Percentiles rank a stretch among this genome's conserved stretches.
Conservation (phyloP, 345 rosid species). For the Hibiscus mutabilis region DNA sequence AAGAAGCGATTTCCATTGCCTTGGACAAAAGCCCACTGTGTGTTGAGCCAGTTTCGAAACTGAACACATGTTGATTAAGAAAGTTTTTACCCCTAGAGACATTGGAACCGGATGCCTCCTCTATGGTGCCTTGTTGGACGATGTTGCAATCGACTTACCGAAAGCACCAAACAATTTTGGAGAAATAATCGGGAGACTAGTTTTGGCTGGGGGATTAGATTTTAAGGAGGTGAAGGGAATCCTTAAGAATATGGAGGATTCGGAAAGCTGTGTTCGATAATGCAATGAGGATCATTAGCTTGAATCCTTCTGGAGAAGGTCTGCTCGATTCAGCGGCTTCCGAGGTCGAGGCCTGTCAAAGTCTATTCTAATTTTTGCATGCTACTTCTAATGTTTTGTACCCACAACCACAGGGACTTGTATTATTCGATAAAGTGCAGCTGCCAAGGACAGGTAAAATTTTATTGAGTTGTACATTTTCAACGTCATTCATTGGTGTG, state of each 20-base stretch:
- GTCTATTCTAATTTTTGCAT: constrained; percentile 30
- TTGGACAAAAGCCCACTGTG: neutral
- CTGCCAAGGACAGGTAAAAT: constrained; percentile 24
- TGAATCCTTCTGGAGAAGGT: constrained; percentile 29
- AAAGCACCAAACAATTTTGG: neutral
- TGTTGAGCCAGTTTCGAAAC: neutral
- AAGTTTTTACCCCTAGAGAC: neutral
- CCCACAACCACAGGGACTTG: neutral
- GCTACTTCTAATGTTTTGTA: neutral
- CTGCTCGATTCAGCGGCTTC: constrained; percentile 43
- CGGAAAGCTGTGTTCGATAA: constrained; percentile 54
- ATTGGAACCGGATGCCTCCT: neutral
- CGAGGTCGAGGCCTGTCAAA: constrained; percentile 51
- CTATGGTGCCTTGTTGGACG: neutral
- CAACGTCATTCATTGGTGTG: constrained; percentile 25
- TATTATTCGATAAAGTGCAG: constrained; percentile 30
- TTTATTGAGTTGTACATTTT: constrained; percentile 34
- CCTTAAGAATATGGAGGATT: constrained; percentile 58
- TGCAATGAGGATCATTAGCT: constrained; percentile 30
- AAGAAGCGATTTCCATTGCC: neutral
- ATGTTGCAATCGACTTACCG: neutral
- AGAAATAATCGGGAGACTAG: constrained; percentile 39
- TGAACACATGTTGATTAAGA: neutral
- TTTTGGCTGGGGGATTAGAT: constrained; percentile 39
- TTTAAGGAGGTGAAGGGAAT: constrained; percentile 49